These are phyloP conservation scores for Leptosphaerulina australis DNA, from an alignment of 2,329 filamentous ascomycete genomes.

Conservation along the genomic window DNA sequence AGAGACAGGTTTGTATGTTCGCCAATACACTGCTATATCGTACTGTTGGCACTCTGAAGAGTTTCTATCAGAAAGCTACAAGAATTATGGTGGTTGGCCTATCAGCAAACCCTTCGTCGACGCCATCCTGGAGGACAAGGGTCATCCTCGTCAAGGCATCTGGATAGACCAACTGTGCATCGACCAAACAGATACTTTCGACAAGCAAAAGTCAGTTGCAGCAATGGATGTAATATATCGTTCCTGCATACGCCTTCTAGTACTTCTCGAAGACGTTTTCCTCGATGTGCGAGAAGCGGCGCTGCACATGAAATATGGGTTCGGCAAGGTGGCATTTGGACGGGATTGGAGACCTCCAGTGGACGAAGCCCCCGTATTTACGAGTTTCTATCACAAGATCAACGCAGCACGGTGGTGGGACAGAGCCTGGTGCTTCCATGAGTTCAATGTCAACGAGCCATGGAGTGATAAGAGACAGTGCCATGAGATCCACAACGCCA, in stretches of 20 bases:
- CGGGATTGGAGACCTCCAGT: constrained; percentile 6
- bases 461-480: constrained; percentile 18
- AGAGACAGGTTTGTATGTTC: constrained; percentile 18
- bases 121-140: constrained; percentile 23
- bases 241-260: constrained; percentile 19
- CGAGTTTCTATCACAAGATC: constrained; percentile 17
- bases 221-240: constrained; percentile 30
- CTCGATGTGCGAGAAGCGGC: constrained; percentile 13
- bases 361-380: not conserved
- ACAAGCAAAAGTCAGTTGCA: constrained; percentile 23
- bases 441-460: constrained; percentile 25
- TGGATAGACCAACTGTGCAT: constrained; percentile 32
- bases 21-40: constrained; percentile 26
- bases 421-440: constrained; percentile 27
- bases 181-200: constrained; percentile 8
- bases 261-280: constrained; percentile 24
- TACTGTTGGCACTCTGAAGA: constrained; percentile 25
- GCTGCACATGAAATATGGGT: constrained; percentile 9
- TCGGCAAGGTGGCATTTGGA: not conserved
- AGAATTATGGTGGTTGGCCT: constrained; percentile 21
- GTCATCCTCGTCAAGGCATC: constrained; percentile 21
- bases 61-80: constrained; percentile 12
- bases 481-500: constrained; percentile 18
- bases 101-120: constrained; percentile 25
- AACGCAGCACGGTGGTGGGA: constrained; percentile 21